Evolutionary conservation across 768 basidiomycete genomes (phyloP), one percentile per base, ranked within the genome.

Genomic region (Amanita rimosa): DNA sequence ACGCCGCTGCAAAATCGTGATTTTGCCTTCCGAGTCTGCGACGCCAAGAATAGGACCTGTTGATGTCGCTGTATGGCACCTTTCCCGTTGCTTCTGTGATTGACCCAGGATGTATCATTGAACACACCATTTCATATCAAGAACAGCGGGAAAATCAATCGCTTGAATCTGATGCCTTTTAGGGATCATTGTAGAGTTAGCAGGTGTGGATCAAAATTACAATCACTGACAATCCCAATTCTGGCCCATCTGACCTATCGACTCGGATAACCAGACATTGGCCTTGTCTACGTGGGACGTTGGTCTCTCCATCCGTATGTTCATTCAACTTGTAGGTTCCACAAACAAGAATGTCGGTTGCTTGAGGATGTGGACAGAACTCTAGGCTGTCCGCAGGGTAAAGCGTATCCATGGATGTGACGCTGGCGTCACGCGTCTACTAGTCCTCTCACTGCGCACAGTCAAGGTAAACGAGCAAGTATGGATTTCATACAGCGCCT

Each of bases 91-190:
- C n/a, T 35, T 26, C 31, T 26, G 16, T 21, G 35, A 24, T 48
- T 22, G 29, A 27, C 26, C 31, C 6, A 19, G 21, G n/a, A 40
- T 14, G 14, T 29, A 36, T 16, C 33, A 34, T 8, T 17, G 37
- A 21, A 16, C n/a, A 46, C 52, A 93, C 96, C 96, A 99, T 73
- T 97, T 97, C 76, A 92, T 81, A 62, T 99, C 96, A 21, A 85
- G 73, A 24, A 99, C 75, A 6, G 92, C 96, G 2, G 92, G 83
- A 14, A 86, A 63, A 47, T 81, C 68, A 29, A 90, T 70, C 13
- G 81, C 66, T 55, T 95, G 85, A 2, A 85, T 60, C 57, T 83
- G 75, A 4, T 65, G 64, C 49, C 83, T 83, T n/a, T n/a, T 51
- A 57, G 49, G 13, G 33, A 17, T 40, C 26, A 41, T 38, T 26